Base-by-base conservation (phyloP, 441 rosid genomes). In the Arabidopsis hybrid region DNA sequence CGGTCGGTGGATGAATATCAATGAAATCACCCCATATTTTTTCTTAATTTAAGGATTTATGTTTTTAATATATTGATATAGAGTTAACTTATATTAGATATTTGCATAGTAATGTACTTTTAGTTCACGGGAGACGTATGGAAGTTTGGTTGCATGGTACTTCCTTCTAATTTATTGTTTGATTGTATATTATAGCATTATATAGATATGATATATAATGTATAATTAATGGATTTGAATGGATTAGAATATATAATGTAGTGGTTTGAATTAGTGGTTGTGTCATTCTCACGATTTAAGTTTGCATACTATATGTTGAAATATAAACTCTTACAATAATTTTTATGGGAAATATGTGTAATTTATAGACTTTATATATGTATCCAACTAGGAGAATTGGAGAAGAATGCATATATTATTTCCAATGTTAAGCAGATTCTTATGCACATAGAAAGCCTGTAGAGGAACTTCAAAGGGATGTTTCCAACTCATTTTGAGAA, bases 61-160 rank as follows among this genome's bases (percentile, higher is more conserved):
- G 29, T 9, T 9, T 8, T 50, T 50, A 17, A 34, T 42, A 51
- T 16, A 4, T 43, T 12, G 13, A 46, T 63, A 47, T 46, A 13
- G 38, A 45, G 21, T 47, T 36, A 45, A 73, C 38, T 58, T 39
- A 31, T 49, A 18, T 7, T 11, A 9, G 17, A 56, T 56, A 46
- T 72, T 72, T n/a, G 51, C 50, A 26, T 73, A 18, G 49, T 46
- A 39, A 45, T 56, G 40, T 65, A 57, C 57, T 53, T 72, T 40
- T 21, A 12, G 45, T 2, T 12, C 35, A 31, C 1, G 11, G 32
- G 50, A 73, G 51, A 13, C 46, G 72, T 73, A 65, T 73, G 35
- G 35, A 47, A 47, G 42, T 65, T 57, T 57, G 34, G 65, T 65
- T 57, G 57, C 42, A 49, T 65, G 77, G 59, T 56, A 40, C 69